A percentile compares a stretch with the other conserved stretches of the same genome.
Conservation (phyloP, 352 stramenopile genomes). For the Globisporangium paddicum region DNA sequence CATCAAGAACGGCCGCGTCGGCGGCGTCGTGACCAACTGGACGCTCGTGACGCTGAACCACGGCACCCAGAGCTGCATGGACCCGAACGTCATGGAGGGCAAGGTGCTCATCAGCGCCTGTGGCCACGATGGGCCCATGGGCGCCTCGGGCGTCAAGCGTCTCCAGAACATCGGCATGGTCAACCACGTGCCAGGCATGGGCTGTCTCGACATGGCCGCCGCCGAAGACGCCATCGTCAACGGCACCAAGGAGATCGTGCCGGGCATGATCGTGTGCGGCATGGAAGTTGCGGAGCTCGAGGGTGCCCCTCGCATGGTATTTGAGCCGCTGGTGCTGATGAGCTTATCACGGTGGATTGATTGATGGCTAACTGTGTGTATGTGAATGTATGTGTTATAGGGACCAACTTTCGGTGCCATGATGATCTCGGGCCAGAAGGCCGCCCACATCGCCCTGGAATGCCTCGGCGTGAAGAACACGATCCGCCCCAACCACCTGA, state of each 20-base stretch:
- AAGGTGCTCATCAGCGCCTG: constrained; percentile 63
- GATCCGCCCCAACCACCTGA: constrained; percentile 32
- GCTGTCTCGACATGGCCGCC: constrained; percentile 53
- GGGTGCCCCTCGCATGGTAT: constrained; percentile 51
- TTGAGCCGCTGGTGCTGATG: not conserved
- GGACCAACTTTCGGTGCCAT: constrained; percentile 58
- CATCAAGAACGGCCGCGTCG: constrained; percentile 56
- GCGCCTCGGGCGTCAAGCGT: constrained; percentile 57
- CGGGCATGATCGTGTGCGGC: constrained; percentile 54
- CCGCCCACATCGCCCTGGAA: constrained; percentile 50
- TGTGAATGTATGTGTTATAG: constrained; percentile 4
- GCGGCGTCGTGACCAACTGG: constrained; percentile 66
- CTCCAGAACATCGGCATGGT: constrained; percentile 67
- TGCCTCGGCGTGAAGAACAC: constrained; percentile 55
- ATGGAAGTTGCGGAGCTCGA: constrained; percentile 66
- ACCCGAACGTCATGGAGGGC: constrained; percentile 67
- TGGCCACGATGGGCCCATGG: constrained; percentile 60
- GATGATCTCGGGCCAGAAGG: constrained; percentile 70
- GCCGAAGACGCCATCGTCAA: constrained; percentile 58
- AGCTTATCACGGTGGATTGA: not conserved
- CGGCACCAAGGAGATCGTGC: constrained; percentile 59
- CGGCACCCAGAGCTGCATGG: constrained; percentile 68
- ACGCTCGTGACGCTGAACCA: constrained; percentile 63
- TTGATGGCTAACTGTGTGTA: not conserved
- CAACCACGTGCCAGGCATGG: constrained; percentile 49